Base-by-base conservation (phyloP, 352 stramenopile species). In the Proteromonas lacertae region DNA sequence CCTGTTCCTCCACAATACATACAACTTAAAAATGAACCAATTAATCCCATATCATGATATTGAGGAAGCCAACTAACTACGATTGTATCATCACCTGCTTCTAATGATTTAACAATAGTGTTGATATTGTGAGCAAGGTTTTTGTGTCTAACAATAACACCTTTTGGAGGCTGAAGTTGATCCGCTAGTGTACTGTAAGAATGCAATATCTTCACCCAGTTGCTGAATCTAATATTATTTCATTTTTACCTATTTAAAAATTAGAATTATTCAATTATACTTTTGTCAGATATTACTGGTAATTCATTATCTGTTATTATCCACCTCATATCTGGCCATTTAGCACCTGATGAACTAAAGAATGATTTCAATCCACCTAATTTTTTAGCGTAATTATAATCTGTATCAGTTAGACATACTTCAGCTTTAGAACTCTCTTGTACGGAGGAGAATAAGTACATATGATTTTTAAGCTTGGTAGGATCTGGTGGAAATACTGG, bases 11-110 rank as follows among this genome's bases (percentile, higher is more conserved):
- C 72, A 43, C 67, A 83, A 39, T 80, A 82, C 4, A 77, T 35
- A 4, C 57, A 42, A 22, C 64, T 64, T 7, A 87, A 45, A 31
- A 75, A 62, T 22, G 69, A 78, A 34, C 83, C 86, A 43, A 98
- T 97, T 16, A 98, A 66, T 4, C 86, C 88, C 86, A 99, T 98
- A 55, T 99, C 88, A 52, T 99, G 88, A 54, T 98, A 99, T 57
- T 96, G 81, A 4, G 87, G 87, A 8, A 99, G 57, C 87, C 87
- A 99, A 16, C 69, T 90, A 2, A 90, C 80, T 12, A 92, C 76
- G 2, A 91, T 59, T 0, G 81, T 93, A 29, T 82, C 62, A 18
- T 62, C 48, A 18, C 47, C 59, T 6, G 77, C 79, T 33, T 71
- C 43, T 1, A 96, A 48, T 29, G 78, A 75, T 13, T 54, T 67